Percentiles rank a stretch among this genome's conserved stretches.
Conservation (phyloP, 2,329 filamentous ascomycete genomes). For the Alternaria brassicae region DNA sequence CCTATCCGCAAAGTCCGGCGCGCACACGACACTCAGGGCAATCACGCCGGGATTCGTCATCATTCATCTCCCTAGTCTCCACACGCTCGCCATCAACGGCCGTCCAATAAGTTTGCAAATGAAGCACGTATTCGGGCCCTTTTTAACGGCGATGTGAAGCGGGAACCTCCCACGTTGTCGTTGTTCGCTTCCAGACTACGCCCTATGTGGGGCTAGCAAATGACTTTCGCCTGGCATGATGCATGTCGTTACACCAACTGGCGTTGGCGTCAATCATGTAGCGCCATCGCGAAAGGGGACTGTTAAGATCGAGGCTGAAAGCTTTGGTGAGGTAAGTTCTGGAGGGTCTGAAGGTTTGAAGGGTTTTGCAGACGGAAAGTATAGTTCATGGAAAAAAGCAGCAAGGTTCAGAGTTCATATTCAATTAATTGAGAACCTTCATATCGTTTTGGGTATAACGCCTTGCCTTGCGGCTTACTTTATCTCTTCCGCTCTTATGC, state of each 20-base stretch:
- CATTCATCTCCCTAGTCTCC: conserved; percentile 3
- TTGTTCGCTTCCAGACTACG: background rate
- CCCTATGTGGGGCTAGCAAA: background rate
- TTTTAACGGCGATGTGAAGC: background rate
- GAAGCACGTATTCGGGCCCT: background rate
- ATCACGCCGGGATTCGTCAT: background rate
- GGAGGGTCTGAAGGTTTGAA: background rate
- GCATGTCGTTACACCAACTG: background rate
- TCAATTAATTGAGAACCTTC: background rate
- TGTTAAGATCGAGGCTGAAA: background rate
- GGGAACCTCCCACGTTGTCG: background rate
- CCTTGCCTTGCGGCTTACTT: conserved; percentile 1
- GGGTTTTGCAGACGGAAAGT: background rate
- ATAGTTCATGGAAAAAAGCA: background rate
- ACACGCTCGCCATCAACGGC: background rate
- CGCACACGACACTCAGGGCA: background rate
- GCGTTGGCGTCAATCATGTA: conserved; percentile 1
- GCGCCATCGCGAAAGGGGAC: background rate
- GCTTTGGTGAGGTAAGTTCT: background rate
- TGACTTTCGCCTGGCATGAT: conserved; percentile 1
- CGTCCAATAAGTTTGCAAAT: background rate
- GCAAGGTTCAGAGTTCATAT: background rate
- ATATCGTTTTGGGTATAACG: conserved; percentile 1
- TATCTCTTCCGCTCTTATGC: background rate
- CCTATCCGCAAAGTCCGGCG: background rate